Evolutionary conservation across 1,284 basidiomycete genomes (phyloP), one percentile per base, ranked within the genome.

Genomic region (Phellopilus nigrolimitatus): DNA sequence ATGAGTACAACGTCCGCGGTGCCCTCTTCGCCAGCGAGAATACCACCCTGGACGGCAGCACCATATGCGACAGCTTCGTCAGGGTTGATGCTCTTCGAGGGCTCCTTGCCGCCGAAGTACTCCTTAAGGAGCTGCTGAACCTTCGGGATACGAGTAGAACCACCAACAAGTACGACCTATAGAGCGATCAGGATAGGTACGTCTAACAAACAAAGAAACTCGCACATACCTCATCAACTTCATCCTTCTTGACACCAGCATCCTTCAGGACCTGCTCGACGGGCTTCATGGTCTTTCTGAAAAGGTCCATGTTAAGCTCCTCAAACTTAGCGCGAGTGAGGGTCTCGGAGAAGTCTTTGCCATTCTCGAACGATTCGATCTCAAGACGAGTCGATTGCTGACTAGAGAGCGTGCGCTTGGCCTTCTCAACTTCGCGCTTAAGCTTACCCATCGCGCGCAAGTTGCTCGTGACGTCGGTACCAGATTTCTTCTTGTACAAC

Each of bases 231-330:
- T 98, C 95, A 64, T 97, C 84, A 55, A 99, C 73, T 62, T 95
- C 91, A 61, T 97, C 93, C 83, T 98, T 98, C 83, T 95, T 95
- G 67, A 98, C 86, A 63, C 88, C 88, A 58, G 95, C 88, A 66
- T 99, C 95, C 84, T 97, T 97, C 64, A 98, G 79, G 30, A 98
- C 95, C 72, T 97, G 94, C 73, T 97, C 94, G 60, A 98, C 95
- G 60, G 95, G 95, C 80, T 95, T 95, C 91, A 98, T 93, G 39
- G 95, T 98, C 82, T 95, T 95, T 64, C 93, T 82, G 90, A 99
- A 98, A 47, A 98, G 84, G 65, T 99, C 95, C 76, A 97, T 89
- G 84, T 97, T 97, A 62, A 98, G 78, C 71, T 98, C 95, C 72
- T 98, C 95, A 67, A 99, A 98, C 75, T 97, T 98, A 75, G 95